Conservation (phyloP, 768 basidiomycete species). For the Psilocybe subaeruginosa region DNA sequence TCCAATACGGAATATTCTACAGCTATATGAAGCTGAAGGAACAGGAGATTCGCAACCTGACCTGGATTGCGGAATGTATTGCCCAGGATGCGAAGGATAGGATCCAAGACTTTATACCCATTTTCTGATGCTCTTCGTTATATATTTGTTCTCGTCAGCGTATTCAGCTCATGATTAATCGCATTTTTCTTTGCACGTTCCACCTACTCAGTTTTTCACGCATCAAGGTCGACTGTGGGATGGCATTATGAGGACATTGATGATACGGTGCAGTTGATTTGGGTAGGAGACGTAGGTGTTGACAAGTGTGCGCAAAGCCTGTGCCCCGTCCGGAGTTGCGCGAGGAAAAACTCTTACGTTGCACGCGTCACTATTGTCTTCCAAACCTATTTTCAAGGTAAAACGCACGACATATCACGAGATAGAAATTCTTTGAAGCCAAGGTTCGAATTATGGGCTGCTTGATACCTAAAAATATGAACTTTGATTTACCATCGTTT, state of each 20-base stretch:
- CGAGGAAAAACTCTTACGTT: constrained; percentile 58
- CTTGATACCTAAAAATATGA: constrained; percentile 45
- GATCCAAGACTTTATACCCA: constrained; percentile 93
- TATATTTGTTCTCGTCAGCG: background rate
- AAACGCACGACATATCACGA: constrained; percentile 73
- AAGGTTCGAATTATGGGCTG: constrained; percentile 52
- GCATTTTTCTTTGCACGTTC: background rate
- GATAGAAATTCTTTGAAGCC: constrained; percentile 78
- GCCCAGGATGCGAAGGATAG: constrained; percentile 95
- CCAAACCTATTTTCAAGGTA: background rate
- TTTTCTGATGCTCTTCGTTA: constrained; percentile 53
- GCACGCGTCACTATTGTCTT: background rate
- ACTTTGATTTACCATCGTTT: too few relatives aligned
- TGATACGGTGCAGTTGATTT: constrained; percentile 47
- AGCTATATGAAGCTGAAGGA: constrained; percentile 92
- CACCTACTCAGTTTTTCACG: background rate
- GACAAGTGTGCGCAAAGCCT: constrained; percentile 56
- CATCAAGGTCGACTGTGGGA: background rate
- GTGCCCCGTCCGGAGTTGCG: constrained; percentile 47
- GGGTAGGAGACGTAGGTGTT: constrained; percentile 56
- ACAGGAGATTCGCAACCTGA: constrained; percentile 86
- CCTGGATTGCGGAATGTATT: constrained; percentile 98
- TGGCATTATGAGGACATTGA: background rate
- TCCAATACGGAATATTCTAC: constrained; percentile 93
- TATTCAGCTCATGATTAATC: constrained; percentile 14